These are phyloP conservation scores for Glycine soja DNA, from an alignment of 306 rosid species.

Conservation along the genomic window DNA sequence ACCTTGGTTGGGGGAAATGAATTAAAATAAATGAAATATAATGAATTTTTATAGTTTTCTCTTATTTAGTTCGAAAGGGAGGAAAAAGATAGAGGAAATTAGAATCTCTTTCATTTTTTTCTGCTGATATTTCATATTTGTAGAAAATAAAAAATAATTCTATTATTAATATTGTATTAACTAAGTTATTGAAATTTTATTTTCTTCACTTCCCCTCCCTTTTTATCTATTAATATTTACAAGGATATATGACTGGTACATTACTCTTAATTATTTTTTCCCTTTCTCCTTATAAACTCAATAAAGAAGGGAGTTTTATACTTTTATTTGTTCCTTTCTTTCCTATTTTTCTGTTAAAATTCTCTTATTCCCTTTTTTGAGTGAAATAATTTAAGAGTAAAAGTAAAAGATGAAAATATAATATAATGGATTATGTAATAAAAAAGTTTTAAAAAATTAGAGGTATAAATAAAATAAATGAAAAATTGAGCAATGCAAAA, in stretches of 20 bases:
- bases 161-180: background rate
- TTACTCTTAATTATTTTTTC: background rate
- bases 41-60: too few species aligned
- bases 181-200: background rate
- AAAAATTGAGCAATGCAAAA: background rate
- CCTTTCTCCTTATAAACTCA: background rate
- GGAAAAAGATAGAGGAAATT: background rate
- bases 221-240: background rate
- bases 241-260: background rate
- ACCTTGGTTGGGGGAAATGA: background rate
- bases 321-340: background rate
- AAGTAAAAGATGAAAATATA: background rate
- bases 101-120: background rate
- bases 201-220: background rate
- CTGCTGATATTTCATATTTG: background rate
- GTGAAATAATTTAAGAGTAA: background rate
- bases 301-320: background rate
- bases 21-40: background rate
- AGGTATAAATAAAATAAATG: background rate
- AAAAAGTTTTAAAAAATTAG: background rate
- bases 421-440: background rate
- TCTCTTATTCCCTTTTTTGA: background rate
- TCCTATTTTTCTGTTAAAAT: background rate
- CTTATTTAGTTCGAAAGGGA: background rate
- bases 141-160: background rate